These are phyloP conservation scores for Porcisia deanei DNA, from an alignment of 208 protist species.

Conservation along the genomic window DNA sequence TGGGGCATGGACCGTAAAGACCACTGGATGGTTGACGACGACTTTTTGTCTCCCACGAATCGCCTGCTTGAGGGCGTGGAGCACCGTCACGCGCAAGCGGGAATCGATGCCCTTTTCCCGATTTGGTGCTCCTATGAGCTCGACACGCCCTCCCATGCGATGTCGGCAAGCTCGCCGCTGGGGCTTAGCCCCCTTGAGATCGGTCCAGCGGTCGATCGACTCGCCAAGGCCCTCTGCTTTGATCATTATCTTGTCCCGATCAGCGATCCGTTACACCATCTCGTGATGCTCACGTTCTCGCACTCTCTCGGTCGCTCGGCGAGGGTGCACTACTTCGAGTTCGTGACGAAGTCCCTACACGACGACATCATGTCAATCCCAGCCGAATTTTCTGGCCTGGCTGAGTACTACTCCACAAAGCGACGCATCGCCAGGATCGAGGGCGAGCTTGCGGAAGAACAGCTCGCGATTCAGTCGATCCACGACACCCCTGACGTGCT, in stretches of 20 bases:
- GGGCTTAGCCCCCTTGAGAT: conserved; percentile 12
- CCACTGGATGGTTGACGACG: conserved; percentile 74
- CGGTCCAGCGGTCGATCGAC: conserved; percentile 45
- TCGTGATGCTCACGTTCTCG: conserved; percentile 75
- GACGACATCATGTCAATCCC: conserved; percentile 52
- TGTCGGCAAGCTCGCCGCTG: neutral
- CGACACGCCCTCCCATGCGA: conserved; percentile 31
- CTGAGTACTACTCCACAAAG: conserved; percentile 71
- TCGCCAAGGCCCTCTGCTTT: conserved; percentile 64
- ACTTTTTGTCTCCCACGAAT: conserved; percentile 53
- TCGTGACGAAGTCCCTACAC: conserved; percentile 62
- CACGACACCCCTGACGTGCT: conserved; percentile 68
- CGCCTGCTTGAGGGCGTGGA: conserved; percentile 41
- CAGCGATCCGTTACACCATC: conserved; percentile 36
- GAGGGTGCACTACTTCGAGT: conserved; percentile 69
- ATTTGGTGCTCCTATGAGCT: conserved; percentile 73
- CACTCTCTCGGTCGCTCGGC: conserved; percentile 57
- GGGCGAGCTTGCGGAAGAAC: conserved; percentile 60
- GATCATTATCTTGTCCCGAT: conserved; percentile 73
- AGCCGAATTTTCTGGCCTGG: conserved; percentile 48
- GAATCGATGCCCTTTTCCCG: conserved; percentile 68
- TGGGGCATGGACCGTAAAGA: conserved; percentile 70
- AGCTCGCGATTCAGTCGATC: conserved; percentile 51
- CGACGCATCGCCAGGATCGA: conserved; percentile 48
- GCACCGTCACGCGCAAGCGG: conserved; percentile 43